Evolutionary conservation across 306 rosid genomes (phyloP).

Genomic region (Cucumis hystrix): DNA sequence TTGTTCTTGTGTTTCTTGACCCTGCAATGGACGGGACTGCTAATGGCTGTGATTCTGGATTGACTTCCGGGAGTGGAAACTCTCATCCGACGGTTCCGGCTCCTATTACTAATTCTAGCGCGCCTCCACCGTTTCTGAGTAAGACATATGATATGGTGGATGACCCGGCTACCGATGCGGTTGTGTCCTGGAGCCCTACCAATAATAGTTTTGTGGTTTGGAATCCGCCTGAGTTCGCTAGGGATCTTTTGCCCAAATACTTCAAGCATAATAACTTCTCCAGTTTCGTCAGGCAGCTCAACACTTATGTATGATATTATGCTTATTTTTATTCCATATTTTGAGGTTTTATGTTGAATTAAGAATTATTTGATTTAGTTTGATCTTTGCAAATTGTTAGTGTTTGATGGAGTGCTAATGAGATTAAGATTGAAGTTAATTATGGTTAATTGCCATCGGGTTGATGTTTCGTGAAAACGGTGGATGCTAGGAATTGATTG

Average conservation of each 20-base stretch:
- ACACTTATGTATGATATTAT: slow-evolving; percentile 54
- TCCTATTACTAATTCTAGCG: slow-evolving; percentile 45
- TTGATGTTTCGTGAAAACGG: neutral
- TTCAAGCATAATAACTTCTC: slow-evolving; percentile 95
- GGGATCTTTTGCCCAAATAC: slow-evolving; percentile 81
- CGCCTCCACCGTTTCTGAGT: slow-evolving; percentile 87
- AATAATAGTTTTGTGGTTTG: slow-evolving; percentile 94
- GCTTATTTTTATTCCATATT: neutral
- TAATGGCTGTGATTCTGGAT: slow-evolving; percentile 18
- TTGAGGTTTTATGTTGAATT: neutral
- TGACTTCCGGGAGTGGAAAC: neutral
- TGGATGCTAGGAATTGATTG: neutral
- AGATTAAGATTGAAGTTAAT: neutral
- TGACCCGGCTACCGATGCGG: slow-evolving; percentile 58
- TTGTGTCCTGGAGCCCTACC: slow-evolving; percentile 84
- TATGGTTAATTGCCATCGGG: neutral
- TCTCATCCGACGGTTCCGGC: slow-evolving; percentile 29
- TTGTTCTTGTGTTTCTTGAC: neutral
- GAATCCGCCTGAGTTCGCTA: slow-evolving; percentile 94
- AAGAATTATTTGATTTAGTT: neutral
- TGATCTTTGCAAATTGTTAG: neutral
- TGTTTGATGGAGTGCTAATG: neutral
- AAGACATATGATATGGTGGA: slow-evolving; percentile 98
- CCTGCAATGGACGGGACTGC: slow-evolving; percentile 29
- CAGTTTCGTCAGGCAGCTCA: slow-evolving; percentile 86